Base-by-base conservation (phyloP, 352 stramenopile genomes). In the Pythium sp. region DNA sequence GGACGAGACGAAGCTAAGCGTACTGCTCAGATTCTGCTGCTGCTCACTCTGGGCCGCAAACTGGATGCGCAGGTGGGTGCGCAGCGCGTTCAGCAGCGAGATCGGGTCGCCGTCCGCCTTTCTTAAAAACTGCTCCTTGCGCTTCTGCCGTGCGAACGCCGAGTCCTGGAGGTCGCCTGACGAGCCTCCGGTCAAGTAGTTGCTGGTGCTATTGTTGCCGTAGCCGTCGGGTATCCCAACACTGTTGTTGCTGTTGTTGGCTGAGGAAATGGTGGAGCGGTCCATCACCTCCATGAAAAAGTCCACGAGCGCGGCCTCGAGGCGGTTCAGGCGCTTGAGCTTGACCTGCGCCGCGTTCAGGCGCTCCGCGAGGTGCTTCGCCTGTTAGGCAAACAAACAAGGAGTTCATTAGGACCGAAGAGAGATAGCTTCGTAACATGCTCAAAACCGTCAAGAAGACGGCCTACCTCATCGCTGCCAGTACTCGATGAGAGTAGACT, bases 221-320 rank as follows among this genome's bases (percentile, higher is more conserved):
- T 32, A 34, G 2, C 6, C 4, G 1, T 12, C 15, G 12, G 15
- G 26, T 14, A 55, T 5, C 18, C 38, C 3, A n/a, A 18, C 12
- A 34, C 24, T 62, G n/a, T 28, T 49, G 41, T n/a, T 49, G 15
- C 9, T 41, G 34, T 12, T 53, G 28, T 22, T 30, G 26, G 18
- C 11, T 30, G 20, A 12, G 22, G 11, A 32, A 36, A 26, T 26
- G 26, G 12, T 56, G 3, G 58, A 58, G 47, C 79, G 77, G 47
- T 87, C 77, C 73, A 90, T 84, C 18, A 93, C 69, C 60, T 93
- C 86, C 62, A 88, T 81, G 68, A 90, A 87, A 32, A 92, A 82
- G 70, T 93, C 86, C 8, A 84, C 81, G 47, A 93, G 79, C 26
- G 82, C 78, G 0, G 79, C 75, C 57, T 92, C 86, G 6, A 93